These are phyloP conservation scores for Boletus pseudo-olivaceus DNA, from an alignment of 768 basidiomycete genomes.

Conservation along the genomic window DNA sequence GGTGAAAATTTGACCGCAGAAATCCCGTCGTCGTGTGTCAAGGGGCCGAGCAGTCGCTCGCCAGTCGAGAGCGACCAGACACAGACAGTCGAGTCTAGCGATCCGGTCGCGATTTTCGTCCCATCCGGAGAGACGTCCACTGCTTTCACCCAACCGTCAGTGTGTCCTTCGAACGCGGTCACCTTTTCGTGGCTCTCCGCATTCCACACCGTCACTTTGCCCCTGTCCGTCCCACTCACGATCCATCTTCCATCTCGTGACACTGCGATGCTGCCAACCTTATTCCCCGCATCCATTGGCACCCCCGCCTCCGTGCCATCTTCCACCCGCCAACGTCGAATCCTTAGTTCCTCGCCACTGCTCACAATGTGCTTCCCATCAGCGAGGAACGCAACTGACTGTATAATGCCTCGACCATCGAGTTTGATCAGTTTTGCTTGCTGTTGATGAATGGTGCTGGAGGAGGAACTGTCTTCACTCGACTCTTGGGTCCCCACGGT, in stretches of 20 bases:
- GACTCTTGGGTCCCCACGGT: background rate
- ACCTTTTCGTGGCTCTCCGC: background rate
- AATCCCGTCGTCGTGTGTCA: rapidly evolving
- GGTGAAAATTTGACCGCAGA: background rate
- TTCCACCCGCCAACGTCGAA: background rate
- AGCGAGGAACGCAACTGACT: background rate
- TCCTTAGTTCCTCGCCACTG: background rate
- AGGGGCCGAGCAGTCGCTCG: background rate
- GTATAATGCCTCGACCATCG: background rate
- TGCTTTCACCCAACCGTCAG: background rate
- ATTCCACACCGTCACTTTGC: background rate
- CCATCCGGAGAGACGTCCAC: background rate
- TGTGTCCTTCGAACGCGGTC: background rate
- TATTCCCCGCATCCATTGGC: background rate
- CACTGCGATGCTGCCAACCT: too few relatives aligned
- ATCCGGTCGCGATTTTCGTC: too few relatives aligned
- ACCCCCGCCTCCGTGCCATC: background rate
- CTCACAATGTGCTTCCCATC: background rate
- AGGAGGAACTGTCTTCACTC: background rate
- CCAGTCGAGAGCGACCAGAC: background rate
- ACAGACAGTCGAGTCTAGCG: background rate
- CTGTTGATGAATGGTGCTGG: background rate
- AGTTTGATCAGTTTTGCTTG: background rate
- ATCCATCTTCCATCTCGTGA: background rate
- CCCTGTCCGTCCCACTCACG: background rate